Percentiles rank a stretch among this genome's conserved stretches.
Conservation (phyloP, 2,329 filamentous ascomycete species). For the Neonectria faginata region DNA sequence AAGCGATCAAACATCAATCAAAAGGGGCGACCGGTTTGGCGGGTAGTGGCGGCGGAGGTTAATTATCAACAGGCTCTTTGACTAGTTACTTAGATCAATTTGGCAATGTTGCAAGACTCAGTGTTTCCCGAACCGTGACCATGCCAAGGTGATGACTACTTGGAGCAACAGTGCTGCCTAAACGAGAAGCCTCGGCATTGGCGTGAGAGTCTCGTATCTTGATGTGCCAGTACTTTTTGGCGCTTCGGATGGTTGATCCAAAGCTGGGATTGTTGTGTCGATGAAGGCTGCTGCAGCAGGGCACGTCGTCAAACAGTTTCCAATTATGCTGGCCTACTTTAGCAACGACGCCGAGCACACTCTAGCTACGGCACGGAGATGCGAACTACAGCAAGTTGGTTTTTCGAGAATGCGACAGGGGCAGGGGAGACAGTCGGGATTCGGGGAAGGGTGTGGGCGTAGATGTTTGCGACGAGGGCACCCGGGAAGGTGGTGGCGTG, state of each 20-base stretch:
- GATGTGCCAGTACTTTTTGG: no score
- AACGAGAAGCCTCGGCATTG: neutral
- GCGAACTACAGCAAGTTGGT: neutral
- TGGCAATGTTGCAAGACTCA: neutral
- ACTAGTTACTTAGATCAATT: conserved; percentile 13
- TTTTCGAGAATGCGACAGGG: conserved; percentile 3
- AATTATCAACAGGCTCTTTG: conserved; percentile 33
- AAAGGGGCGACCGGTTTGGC: conserved; percentile 53
- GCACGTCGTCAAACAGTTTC: no score
- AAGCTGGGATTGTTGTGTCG: neutral
- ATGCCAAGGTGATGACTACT: neutral
- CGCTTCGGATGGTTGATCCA: neutral
- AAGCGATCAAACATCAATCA: conserved; percentile 30
- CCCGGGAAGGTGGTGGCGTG: neutral
- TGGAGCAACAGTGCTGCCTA: neutral
- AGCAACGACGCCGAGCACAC: no score
- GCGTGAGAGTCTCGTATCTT: neutral
- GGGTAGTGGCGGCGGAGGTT: conserved; percentile 51
- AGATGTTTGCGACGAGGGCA: neutral
- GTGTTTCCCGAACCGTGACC: neutral
- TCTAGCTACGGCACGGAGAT: neutral
- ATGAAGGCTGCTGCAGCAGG: neutral
- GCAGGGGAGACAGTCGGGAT: neutral
- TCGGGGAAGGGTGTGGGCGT: neutral
- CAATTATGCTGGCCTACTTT: neutral